Evolutionary conservation across 805 yeast genomes (phyloP), one percentile per base, ranked within the genome.

Genomic region (Starmerella floricola): DNA sequence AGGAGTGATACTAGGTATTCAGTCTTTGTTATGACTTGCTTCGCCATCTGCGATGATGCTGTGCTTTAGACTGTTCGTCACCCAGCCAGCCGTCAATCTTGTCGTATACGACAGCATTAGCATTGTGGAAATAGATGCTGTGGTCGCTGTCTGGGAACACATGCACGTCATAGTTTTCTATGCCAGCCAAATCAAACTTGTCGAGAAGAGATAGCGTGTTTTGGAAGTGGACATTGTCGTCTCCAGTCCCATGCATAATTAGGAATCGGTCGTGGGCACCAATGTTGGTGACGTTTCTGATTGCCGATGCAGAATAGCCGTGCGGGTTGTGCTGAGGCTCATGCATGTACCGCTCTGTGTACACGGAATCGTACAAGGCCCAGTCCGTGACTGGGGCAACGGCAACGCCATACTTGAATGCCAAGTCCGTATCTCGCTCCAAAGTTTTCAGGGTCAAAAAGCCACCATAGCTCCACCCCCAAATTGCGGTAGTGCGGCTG

Each of bases 401-500:
- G 0, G 97, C 79, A 71, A 86, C 76, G 8, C 97, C 97, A 59
- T 77, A 91, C 44, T 74, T 74, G 69, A 91, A 87, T 13, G 76
- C 73, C 29, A 73, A 64, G 15, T 85, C 84, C 2, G 67, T 69
- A 61, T 91, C 97, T 18, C 69, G 68, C 61, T 91, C 97, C 36
- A 91, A 64, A 0, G 94, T 80, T 62, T 87, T 91, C 53, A 91
- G 69, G 0, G 98, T 86, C 69, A 85, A 72, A 58, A 75, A 91
- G 0, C 97, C 98, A 36, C 98, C 98, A 58, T 88, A 91, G 18
- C 94, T 82, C 98, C 98, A 91, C 8, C 98, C 98, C 88, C 96
- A 91, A 42, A 88, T 74, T 0, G 94, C 93, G 11, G 84, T 76
- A 46, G 74, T 71, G 3, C 69, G 64, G 19, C 65, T 60, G 57